phyloP scores from a whole-genome alignment of 305 asterid genomes.

The Fraxinus baroniana region DNA sequence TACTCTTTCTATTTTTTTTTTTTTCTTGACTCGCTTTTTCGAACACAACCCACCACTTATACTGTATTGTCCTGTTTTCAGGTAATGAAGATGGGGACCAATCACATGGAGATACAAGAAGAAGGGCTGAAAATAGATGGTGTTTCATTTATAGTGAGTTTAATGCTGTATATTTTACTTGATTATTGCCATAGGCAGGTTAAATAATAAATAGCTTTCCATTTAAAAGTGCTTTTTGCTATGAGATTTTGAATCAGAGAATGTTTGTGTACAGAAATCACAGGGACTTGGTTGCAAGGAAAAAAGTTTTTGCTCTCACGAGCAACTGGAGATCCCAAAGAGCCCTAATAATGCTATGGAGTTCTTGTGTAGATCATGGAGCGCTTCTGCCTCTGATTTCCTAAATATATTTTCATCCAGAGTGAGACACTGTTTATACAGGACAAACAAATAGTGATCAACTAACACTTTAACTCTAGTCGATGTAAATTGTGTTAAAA shows the following conservation, averaged over 20 bases:
- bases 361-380: slow-evolving; percentile 55
- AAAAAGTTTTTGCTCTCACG: slow-evolving; percentile 20
- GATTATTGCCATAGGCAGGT: neutral
- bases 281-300: slow-evolving; percentile 23
- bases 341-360: slow-evolving; percentile 50
- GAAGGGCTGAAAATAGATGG: slow-evolving; percentile 23
- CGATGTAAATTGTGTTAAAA: neutral
- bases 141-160: slow-evolving; percentile 32
- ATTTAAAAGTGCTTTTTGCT: neutral
- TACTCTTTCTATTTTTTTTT: neutral
- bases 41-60: neutral
- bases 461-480: neutral
- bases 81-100: slow-evolving; percentile 18
- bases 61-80: slow-evolving; percentile 10
- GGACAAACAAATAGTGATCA: neutral
- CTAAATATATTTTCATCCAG: slow-evolving; percentile 46
- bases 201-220: neutral
- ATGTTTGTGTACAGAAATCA: slow-evolving; percentile 16
- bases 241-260: neutral
- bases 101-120: slow-evolving; percentile 27
- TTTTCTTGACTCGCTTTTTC: neutral
- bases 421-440: slow-evolving; percentile 33
- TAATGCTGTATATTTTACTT: neutral
- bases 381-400: slow-evolving; percentile 47
- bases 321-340: slow-evolving; percentile 35